Base-by-base conservation (phyloP, 2,329 filamentous ascomycete species). In the Cadophora luteo-olivacea region DNA sequence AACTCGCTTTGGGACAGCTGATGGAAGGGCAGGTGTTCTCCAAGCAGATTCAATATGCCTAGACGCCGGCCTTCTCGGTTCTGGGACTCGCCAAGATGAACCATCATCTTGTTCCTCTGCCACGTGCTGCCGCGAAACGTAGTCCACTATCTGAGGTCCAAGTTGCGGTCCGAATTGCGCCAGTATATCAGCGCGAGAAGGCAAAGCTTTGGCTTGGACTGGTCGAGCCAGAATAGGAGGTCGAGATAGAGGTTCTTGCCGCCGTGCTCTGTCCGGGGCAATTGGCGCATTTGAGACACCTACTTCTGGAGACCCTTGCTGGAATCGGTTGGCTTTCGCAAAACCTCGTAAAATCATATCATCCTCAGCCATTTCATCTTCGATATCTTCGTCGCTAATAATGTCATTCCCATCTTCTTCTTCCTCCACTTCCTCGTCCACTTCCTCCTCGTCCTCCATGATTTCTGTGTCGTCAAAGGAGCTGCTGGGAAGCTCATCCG, bases 261-360 rank as follows among this genome's bases (percentile, higher is more conserved):
- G 52, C 22, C 48, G 61, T 61, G 51, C 55, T 32, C 25, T 60
- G 4, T 36, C 45, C 1, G 54, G 61, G n/a, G 52, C 52, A 36
- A 25, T 22, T 45, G 52, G 51, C 41, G 58, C 48, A 33, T 60
- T 60, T 24, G 64, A 49, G 19, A 55, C 14, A 19, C 51, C 63
- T 22, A 71, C 38, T 57, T 68, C 58, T 14, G 69, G 67, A 22
- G 66, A 61, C 58, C 66, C 65, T 63, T 74, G 70, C 49, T 72
- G 48, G 38, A 71, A 70, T 25, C 67, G 71, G 32, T 69, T 73
- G n/a, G 72, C 72, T 48, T 69, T 69, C 6, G 72, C 67, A 64
- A 76, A 76, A 1, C 77, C 77, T 11, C 76, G 75, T 60, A 78
- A 64, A 62, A 78, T 78, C 60, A 77, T 61, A 61, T 78, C 75